These are phyloP conservation scores for Didymella lethalis DNA, from an alignment of 2,329 filamentous ascomycete species.

Conservation along the genomic window DNA sequence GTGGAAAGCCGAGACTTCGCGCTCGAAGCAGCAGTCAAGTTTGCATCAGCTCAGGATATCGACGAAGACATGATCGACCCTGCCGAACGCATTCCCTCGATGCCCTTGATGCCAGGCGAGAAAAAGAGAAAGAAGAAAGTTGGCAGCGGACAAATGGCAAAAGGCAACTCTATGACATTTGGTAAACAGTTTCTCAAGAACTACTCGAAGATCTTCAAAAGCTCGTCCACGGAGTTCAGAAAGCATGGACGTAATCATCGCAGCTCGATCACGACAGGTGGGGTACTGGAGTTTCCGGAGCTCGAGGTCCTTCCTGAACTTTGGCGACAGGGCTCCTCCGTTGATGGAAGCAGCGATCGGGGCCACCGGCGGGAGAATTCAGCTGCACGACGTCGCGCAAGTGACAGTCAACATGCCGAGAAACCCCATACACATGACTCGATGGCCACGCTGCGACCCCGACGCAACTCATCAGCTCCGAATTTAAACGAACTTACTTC, in stretches of 20 bases:
- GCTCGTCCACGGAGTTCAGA: conserved; percentile 50
- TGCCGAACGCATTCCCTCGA: conserved; percentile 30
- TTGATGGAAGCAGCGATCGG: conserved; percentile 13
- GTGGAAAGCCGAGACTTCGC: conserved; percentile 56
- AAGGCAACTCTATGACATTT: conserved; percentile 58
- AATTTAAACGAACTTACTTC: conserved; percentile 24
- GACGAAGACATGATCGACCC: conserved; percentile 41
- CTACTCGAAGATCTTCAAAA: conserved; percentile 55
- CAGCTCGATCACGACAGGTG: conserved; percentile 53
- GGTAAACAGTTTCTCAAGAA: conserved; percentile 53
- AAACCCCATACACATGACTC: conserved; percentile 32
- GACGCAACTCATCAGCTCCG: conserved; percentile 34
- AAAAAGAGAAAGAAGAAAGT: conserved; percentile 62
- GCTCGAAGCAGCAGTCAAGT: conserved; percentile 42
- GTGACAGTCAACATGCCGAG: conserved; percentile 19
- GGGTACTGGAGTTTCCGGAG: conserved; percentile 56
- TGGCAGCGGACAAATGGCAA: conserved; percentile 72
- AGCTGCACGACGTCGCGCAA: not conserved
- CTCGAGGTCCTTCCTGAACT: conserved; percentile 56
- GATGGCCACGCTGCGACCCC: conserved; percentile 36
- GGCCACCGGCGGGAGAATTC: not conserved
- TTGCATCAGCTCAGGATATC: conserved; percentile 27
- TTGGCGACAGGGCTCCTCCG: conserved; percentile 29
- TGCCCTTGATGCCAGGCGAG: conserved; percentile 30
- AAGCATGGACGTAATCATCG: conserved; percentile 55